phyloP scores from a whole-genome alignment of 495 filamentous ascomycete species.

The Annulohypoxylon maeteangense region DNA sequence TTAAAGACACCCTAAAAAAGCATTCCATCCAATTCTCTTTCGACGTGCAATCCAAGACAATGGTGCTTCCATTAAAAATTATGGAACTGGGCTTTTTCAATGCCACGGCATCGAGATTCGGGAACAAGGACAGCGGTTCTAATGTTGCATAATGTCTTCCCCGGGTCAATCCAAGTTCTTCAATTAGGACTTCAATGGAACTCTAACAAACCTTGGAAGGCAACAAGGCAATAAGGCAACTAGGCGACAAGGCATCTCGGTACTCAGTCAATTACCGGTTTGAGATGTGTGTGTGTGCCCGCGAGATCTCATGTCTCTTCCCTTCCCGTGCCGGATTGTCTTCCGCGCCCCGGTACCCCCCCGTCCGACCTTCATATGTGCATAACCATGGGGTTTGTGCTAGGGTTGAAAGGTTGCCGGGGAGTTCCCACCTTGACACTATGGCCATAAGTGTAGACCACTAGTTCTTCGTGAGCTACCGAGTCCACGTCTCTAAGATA shows the following conservation, averaged over 20 bases:
- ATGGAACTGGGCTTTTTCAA: constrained; percentile 15
- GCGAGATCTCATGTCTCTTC: constrained; percentile 32
- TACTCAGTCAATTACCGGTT: constrained; percentile 26
- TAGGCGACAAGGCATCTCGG: background rate
- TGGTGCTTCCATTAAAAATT: constrained; percentile 15
- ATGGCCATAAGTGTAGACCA: constrained; percentile 1
- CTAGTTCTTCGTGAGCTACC: constrained; percentile 27
- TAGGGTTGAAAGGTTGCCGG: constrained; percentile 35
- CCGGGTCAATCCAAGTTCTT: constrained; percentile 19
- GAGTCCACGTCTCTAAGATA: constrained; percentile 21
- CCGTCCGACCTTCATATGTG: constrained; percentile 43
- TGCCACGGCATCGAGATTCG: constrained; percentile 31
- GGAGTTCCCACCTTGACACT: constrained; percentile 28
- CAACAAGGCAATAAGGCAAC: too few relatives aligned
- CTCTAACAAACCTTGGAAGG: too few relatives aligned
- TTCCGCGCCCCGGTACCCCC: constrained; percentile 27
- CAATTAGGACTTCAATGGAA: constrained; percentile 9
- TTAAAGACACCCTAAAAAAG: background rate
- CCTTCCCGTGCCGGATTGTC: constrained; percentile 38
- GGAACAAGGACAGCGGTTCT: constrained; percentile 27
- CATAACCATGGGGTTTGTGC: constrained; percentile 40
- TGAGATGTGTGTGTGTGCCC: constrained; percentile 23
- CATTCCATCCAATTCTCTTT: constrained; percentile 37
- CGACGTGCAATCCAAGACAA: constrained; percentile 23
- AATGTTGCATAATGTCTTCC: constrained; percentile 35